These are phyloP conservation scores for Acer campestre DNA, from an alignment of 345 rosid species.

Conservation along the genomic window DNA sequence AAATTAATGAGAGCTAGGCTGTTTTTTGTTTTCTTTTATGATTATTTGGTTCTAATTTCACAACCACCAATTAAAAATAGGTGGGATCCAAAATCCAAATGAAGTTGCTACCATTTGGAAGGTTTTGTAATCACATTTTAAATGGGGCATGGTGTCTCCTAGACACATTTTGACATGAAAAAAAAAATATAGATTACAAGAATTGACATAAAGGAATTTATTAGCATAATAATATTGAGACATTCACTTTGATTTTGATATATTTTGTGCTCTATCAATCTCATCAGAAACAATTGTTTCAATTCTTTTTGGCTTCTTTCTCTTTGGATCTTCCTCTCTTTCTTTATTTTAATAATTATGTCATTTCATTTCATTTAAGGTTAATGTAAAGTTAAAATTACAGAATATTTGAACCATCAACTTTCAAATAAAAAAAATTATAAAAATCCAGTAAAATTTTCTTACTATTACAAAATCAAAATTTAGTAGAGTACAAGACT, in stretches of 20 bases:
- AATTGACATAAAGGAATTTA: conserved; percentile 22
- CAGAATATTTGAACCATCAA: too few species aligned
- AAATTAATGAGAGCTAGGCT: too few species aligned
- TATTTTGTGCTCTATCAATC: background rate
- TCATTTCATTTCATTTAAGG: background rate
- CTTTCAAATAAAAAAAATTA: too few species aligned
- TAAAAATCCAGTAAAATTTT: too few species aligned
- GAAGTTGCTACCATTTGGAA: too few species aligned
- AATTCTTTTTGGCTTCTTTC: conserved; percentile 45
- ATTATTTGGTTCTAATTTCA: background rate
- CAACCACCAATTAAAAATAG: background rate
- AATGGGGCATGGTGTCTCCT: too few species aligned
- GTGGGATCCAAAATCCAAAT: too few species aligned
- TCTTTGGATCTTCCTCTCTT: background rate
- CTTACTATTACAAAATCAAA: too few species aligned
- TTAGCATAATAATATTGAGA: conserved; percentile 4
- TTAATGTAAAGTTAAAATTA: background rate
- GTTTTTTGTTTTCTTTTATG: background rate
- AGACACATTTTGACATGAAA: background rate
- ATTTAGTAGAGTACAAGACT: too few species aligned
- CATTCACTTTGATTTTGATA: conserved; percentile 18
- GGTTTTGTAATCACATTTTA: too few species aligned
- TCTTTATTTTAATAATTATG: background rate
- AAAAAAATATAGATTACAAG: background rate
- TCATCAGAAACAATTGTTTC: conserved; percentile 15